Evolutionary conservation across 2,329 filamentous ascomycete genomes (phyloP), one percentile per base, ranked within the genome.

Genomic region (Zasmidium cellare): DNA sequence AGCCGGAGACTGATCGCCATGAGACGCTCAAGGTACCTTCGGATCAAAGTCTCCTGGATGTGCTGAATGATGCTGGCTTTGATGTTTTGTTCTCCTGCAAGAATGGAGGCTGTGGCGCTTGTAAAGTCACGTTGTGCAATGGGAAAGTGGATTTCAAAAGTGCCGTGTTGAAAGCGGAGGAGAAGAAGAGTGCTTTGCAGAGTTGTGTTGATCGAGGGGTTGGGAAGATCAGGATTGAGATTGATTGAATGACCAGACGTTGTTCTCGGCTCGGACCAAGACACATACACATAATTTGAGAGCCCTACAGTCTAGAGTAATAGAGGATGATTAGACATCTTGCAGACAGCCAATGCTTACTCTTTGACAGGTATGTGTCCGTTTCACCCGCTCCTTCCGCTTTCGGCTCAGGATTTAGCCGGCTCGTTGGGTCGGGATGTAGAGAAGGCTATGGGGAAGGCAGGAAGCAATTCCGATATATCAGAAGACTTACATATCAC

Each of bases 1-100:
- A 81, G 18, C 51, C 57, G 0, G 57, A 59, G 5, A 53, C 65
- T 9, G 46, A 48, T 11, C 61, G 68, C 38, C 57, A 69, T 46
- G 77, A 72, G 62, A 71, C 73, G 1, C 58, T 88, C 6, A 70
- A 76, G 16, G 81, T 81, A 0, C 73, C 69, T 1, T 71, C 74
- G 0, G 71, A 76, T 2, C 70, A 77, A 47, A 74, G 74, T 9
- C 65, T 80, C 25, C 67, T 81, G 2, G 70, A 76, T 55, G 70
- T 74, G 5, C 60, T 82, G 56, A 71, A 71, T 28, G 71, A 71
- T 3, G 71, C 71, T 2, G 79, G 79, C 0, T 65, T 82, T 75
- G 75, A 76, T 20, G 68, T 79, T 5, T 73, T 75, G 62, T 75
- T 68, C 48, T 76, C 72, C 12, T 79, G 77, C 49, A 75, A 78